Evolutionary conservation across 1,284 basidiomycete species (phyloP).

Genomic region (Rhizoctonia solani): DNA sequence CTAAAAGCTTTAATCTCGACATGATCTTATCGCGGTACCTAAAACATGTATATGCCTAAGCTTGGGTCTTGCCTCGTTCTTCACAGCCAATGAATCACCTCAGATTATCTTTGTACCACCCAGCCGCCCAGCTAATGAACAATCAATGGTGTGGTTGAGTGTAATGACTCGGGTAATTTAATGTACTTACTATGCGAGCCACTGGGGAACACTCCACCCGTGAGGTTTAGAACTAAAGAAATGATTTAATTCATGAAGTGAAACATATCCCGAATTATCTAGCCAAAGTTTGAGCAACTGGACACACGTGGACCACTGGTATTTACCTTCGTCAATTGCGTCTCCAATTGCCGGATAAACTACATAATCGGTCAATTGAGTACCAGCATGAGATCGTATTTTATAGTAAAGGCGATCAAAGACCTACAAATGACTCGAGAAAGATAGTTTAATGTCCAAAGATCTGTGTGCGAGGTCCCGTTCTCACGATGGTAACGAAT

Average conservation of each 20-base stretch:
- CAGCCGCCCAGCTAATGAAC: constrained; percentile 30
- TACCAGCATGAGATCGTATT: neutral
- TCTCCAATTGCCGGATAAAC: constrained; percentile 26
- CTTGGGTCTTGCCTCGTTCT: neutral
- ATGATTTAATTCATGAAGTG: constrained; percentile 15
- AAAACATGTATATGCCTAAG: neutral
- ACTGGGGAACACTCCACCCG: constrained; percentile 15
- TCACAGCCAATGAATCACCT: neutral
- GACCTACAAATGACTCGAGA: constrained; percentile 20
- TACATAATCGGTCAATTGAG: no score
- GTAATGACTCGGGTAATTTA: neutral
- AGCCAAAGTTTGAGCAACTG: no score
- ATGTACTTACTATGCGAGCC: constrained; percentile 21
- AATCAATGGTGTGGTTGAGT: no score
- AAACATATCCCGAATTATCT: constrained; percentile 28
- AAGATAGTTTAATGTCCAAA: constrained; percentile 21
- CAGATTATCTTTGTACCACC: constrained; percentile 31
- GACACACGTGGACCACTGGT: no score
- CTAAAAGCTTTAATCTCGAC: neutral
- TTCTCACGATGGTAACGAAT: constrained; percentile 1
- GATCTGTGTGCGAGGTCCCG: constrained; percentile 7
- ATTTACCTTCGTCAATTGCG: constrained; percentile 24
- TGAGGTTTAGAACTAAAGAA: constrained; percentile 14
- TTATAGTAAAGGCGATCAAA: neutral
- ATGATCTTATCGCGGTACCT: constrained; percentile 26